These are phyloP conservation scores for Sextonia rubra DNA, from an alignment of 164 flowering plant species.

Conservation along the genomic window DNA sequence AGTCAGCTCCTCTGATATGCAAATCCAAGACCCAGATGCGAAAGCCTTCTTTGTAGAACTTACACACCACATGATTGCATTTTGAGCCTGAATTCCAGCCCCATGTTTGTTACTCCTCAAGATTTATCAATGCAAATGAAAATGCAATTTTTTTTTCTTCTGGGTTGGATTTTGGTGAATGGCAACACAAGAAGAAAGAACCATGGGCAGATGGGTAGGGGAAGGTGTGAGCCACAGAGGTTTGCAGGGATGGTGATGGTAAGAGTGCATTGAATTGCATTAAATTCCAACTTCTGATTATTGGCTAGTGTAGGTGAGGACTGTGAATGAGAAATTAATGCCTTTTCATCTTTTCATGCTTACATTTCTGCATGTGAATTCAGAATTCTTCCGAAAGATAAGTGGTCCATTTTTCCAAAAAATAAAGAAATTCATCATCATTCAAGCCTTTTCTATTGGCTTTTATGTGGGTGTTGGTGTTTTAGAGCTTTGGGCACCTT, in stretches of 20 bases:
- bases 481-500: background rate
- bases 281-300: slow-evolving; percentile 37
- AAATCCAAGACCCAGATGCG: background rate
- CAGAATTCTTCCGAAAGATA: background rate
- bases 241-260: slow-evolving; percentile 22
- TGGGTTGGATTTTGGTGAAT: background rate
- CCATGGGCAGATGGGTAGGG: slow-evolving; percentile 2
- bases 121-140: background rate
- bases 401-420: background rate
- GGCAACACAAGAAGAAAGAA: slow-evolving; percentile 1
- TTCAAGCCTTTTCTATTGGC: background rate
- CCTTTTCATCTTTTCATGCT: slow-evolving; percentile 41
- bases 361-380: slow-evolving; percentile 26
- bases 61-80: background rate
- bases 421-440: background rate
- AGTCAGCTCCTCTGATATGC: too few relatives aligned
- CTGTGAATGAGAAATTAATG: slow-evolving; percentile 60
- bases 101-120: too few relatives aligned
- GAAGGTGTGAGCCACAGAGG: slow-evolving; percentile 14
- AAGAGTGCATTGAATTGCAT: slow-evolving; percentile 28
- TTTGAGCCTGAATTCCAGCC: too few relatives aligned
- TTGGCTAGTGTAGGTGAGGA: slow-evolving; percentile 55
- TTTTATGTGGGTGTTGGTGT: background rate
- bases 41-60: background rate
- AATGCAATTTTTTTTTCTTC: background rate